Evolutionary conservation across 2,329 filamentous ascomycete species (phyloP).

Genomic region (Fusarium pseudonygamai): DNA sequence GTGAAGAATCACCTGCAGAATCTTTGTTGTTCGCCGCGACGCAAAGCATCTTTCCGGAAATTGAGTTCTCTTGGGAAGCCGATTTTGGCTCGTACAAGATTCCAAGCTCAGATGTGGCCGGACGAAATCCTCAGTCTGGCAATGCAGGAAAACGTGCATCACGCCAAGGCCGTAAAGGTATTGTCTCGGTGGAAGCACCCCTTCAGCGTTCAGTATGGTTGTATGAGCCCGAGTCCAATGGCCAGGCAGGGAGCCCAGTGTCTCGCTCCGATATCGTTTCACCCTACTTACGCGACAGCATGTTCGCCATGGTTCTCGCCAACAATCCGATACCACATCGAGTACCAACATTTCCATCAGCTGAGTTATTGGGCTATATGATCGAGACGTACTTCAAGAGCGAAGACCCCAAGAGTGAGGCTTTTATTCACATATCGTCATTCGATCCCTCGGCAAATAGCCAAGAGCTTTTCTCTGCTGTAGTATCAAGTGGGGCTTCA

Average conservation of each 20-base stretch:
- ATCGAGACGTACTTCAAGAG: slow-evolving; percentile 31
- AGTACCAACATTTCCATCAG: slow-evolving; percentile 39
- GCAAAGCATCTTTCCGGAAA: slow-evolving; percentile 29
- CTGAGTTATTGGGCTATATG: slow-evolving; percentile 34
- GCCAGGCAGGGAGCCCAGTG: slow-evolving; percentile 1
- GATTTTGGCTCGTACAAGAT: slow-evolving; percentile 30
- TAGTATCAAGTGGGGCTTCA: slow-evolving; percentile 36
- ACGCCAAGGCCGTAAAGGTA: slow-evolving; percentile 24
- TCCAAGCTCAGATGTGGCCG: slow-evolving; percentile 15
- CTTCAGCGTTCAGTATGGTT: slow-evolving; percentile 32
- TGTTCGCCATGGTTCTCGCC: slow-evolving; percentile 40
- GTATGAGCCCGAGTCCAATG: slow-evolving; percentile 18
- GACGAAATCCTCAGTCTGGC: slow-evolving; percentile 15
- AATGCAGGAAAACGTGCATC: slow-evolving; percentile 29
- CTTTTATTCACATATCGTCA: slow-evolving; percentile 33
- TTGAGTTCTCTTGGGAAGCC: slow-evolving; percentile 35
- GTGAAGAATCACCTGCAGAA: slow-evolving; percentile 26
- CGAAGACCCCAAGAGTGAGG: slow-evolving; percentile 31
- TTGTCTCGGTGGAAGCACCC: slow-evolving; percentile 5
- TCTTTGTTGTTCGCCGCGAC: slow-evolving; percentile 25
- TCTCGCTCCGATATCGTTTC: slow-evolving; percentile 7
- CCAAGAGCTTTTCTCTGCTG: slow-evolving; percentile 33
- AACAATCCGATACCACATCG: slow-evolving; percentile 31
- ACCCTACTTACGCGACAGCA: slow-evolving; percentile 32
- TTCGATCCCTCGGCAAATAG: slow-evolving; percentile 26